These are phyloP conservation scores for Aspergillus melleus DNA, from an alignment of 2,329 filamentous ascomycete species.

Conservation along the genomic window DNA sequence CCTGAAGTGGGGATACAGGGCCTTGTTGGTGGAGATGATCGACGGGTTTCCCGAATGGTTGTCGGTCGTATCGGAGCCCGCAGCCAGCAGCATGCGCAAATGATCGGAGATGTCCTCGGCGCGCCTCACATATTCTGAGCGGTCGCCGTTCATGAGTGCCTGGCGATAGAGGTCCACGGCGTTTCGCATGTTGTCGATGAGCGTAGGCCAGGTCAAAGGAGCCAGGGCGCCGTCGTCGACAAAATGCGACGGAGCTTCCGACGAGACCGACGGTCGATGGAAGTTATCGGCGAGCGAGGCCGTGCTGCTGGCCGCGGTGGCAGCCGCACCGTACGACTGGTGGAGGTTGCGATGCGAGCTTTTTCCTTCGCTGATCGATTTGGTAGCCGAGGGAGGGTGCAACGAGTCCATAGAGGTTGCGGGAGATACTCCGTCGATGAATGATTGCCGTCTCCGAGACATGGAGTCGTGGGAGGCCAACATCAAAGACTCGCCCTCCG, in stretches of 20 bases:
- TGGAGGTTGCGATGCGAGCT: slow-evolving; percentile 22
- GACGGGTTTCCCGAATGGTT: slow-evolving; percentile 98
- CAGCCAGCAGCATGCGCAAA: slow-evolving; percentile 85
- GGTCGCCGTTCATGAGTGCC: slow-evolving; percentile 77
- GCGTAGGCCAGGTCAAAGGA: slow-evolving; percentile 81
- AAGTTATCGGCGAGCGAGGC: slow-evolving; percentile 57
- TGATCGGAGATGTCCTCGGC: slow-evolving; percentile 99
- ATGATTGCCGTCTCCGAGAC: slow-evolving; percentile 66
- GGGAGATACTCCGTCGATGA: slow-evolving; percentile 72
- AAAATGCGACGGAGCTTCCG: slow-evolving; percentile 72
- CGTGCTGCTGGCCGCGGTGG: slow-evolving; percentile 50
- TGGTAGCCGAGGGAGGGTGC: slow-evolving; percentile 64
- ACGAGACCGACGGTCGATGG: slow-evolving; percentile 43
- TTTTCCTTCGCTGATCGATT: slow-evolving; percentile 58
- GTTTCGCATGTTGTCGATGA: slow-evolving; percentile 89
- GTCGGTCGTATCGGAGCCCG: slow-evolving; percentile 94
- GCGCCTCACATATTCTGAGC: slow-evolving; percentile 86
- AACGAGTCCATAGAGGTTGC: slow-evolving; percentile 91
- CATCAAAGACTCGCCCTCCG: slow-evolving; percentile 75
- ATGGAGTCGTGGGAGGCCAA: slow-evolving; percentile 67
- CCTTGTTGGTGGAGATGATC: slow-evolving; percentile 98
- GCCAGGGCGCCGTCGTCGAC: slow-evolving; percentile 84
- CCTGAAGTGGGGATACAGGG: slow-evolving; percentile 92
- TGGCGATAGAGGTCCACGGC: slow-evolving; percentile 88
- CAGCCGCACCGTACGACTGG: slow-evolving; percentile 38